Base-by-base conservation (phyloP, 441 rosid species). In the Jatropha multifida region DNA sequence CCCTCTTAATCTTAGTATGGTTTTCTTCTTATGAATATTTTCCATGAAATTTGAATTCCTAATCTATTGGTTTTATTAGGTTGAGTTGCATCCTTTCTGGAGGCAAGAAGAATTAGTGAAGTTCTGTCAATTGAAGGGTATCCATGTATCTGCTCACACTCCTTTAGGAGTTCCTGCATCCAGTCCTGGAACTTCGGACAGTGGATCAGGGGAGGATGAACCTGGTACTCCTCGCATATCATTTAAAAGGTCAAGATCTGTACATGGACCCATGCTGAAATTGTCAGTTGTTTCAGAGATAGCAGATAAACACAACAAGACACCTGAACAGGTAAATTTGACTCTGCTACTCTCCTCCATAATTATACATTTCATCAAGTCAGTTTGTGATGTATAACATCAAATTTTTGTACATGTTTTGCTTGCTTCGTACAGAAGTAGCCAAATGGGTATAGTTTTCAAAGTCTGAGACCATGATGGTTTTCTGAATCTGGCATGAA, bases 1-100 rank as follows among this genome's bases (percentile, higher is more conserved):
- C 2, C 0, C 44, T 46, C 42, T 44, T 55, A 12, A 63, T 9
- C 26, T 44, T 12, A 46, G 9, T 32, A 9, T 48, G 14, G 2
- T 67, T 27, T 66, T 59, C 41, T 44, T 66, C 26, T 44, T 10
- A 44, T 26, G n/a, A 67, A 55, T 41, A 27, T 23, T 58, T 13
- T 64, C 70, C 48, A 59, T 7, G 52, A 58, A 32, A 49, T 67
- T 63, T 70, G 74, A 77, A 74, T 7, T 80, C 70, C 67, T 61
- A 27, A 60, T 73, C 71, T 51, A 54, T 62, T 58, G n/a, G 71
- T 76, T 69, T 77, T 68, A 56, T 72, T 73, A 88, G 91, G 89
- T 85, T 64, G 91, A 88, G 77, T 81, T 88, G 84, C 91, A 88
- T 71, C 91, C 91, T 26, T 88, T 88, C 79, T 88, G 91, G 91